phyloP scores from a whole-genome alignment of 345 rosid species.

The Acer negundo region DNA sequence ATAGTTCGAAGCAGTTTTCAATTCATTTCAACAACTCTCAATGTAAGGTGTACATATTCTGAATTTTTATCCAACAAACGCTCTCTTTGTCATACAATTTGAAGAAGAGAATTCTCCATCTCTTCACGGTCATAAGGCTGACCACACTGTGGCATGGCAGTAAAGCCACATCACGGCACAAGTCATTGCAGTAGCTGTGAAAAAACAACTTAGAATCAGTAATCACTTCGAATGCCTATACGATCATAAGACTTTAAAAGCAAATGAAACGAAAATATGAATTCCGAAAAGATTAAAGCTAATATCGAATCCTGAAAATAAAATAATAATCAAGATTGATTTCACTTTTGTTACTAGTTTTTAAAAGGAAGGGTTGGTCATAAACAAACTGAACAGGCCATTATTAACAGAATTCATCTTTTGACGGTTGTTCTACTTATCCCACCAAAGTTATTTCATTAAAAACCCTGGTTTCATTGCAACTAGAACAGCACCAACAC shows the following conservation, averaged over 20 bases:
- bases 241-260: background rate
- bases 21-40: too few relatives aligned
- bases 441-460: background rate
- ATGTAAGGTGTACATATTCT: too few relatives aligned
- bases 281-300: background rate
- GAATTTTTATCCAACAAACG: too few relatives aligned
- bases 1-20: too few relatives aligned
- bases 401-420: background rate
- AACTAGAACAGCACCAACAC: background rate
- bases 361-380: background rate
- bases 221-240: constrained; percentile 6
- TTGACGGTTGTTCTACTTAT: background rate
- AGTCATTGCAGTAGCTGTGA: constrained; percentile 84
- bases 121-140: constrained; percentile 74
- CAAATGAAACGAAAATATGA: background rate
- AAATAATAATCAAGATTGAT: background rate
- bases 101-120: constrained; percentile 85
- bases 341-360: background rate
- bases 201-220: constrained; percentile 23
- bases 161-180: constrained; percentile 71
- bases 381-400: background rate
- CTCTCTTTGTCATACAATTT: constrained; percentile 81
- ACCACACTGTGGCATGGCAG: constrained; percentile 77
- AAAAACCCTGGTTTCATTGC: background rate
- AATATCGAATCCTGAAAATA: background rate